Percentiles rank a stretch among this genome's conserved stretches.
Conservation (phyloP, 2,329 filamentous ascomycete genomes). For the Thielaviopsis euricoi region DNA sequence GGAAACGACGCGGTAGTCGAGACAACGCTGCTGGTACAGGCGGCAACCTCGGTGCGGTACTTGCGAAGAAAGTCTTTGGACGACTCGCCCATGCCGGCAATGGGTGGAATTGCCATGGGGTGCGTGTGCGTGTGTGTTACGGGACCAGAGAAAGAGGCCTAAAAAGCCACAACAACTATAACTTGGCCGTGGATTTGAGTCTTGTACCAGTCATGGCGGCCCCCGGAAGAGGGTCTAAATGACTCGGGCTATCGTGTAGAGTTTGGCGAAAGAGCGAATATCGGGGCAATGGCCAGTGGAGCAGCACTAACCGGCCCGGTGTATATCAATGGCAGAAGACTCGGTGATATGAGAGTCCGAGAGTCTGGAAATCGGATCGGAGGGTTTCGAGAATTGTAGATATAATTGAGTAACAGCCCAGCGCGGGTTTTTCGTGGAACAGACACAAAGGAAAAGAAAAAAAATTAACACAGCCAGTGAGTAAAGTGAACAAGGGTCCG, state of each 20-base stretch:
- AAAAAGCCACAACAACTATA: not conserved
- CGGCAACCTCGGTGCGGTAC: constrained; percentile 68
- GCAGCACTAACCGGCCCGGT: not conserved
- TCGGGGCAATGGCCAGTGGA: not conserved
- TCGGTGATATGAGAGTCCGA: too few species aligned
- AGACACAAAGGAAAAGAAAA: not conserved
- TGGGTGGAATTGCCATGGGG: constrained; percentile 8
- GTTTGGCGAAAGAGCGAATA: not conserved
- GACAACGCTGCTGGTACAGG: constrained; percentile 59
- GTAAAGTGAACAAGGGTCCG: not conserved
- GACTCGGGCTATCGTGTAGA: not conserved
- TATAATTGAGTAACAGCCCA: not conserved
- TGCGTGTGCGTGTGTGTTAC: not conserved
- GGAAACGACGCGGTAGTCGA: constrained; percentile 72
- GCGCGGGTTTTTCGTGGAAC: not conserved
- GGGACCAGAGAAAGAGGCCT: not conserved
- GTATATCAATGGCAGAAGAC: not conserved
- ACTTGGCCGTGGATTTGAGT: not conserved
- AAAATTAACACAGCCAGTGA: not conserved
- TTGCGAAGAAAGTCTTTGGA: constrained; percentile 9
- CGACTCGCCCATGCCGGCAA: constrained; percentile 8
- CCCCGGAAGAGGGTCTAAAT: not conserved
- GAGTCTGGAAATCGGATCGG: not conserved
- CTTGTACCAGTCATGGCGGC: not conserved
- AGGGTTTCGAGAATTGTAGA: not conserved